Evolutionary conservation across 495 filamentous ascomycete species (phyloP).

Genomic region (Xylaria acuta): DNA sequence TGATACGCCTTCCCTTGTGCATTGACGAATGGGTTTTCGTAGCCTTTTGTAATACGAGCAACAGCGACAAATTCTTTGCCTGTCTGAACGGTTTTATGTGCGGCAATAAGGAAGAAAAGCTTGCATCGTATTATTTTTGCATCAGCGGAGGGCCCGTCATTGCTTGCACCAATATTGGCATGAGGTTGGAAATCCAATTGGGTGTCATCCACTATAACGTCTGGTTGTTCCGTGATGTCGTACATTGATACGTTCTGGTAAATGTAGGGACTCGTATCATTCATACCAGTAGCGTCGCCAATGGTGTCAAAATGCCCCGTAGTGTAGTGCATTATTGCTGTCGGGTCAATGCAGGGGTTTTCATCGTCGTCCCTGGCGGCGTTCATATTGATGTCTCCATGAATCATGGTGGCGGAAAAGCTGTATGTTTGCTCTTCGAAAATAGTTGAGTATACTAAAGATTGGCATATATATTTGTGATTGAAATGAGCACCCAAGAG

Average conservation of each 20-base stretch:
- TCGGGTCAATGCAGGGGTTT: conserved; percentile 4
- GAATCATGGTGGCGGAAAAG: not conserved
- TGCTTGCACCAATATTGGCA: too few species aligned
- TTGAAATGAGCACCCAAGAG: not conserved
- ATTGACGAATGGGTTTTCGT: not conserved
- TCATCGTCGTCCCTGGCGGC: not conserved
- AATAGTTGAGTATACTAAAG: not conserved
- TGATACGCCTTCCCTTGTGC: not conserved
- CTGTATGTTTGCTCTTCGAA: too few species aligned
- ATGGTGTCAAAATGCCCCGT: not conserved
- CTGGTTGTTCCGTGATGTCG: not conserved
- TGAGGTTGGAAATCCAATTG: not conserved
- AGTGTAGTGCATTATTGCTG: not conserved
- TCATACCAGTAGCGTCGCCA: too few species aligned
- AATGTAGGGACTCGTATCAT: not conserved
- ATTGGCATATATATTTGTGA: not conserved
- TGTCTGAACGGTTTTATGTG: not conserved
- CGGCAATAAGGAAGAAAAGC: not conserved
- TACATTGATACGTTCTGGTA: not conserved
- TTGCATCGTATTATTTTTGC: conserved; percentile 1
- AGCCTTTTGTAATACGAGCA: not conserved
- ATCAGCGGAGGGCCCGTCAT: not conserved
- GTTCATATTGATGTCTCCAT: not conserved
- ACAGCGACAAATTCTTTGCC: conserved; percentile 8
- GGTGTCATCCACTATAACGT: not conserved